Conservation (phyloP, 1,139 yeast species). For the Geotrichum siamense region DNA sequence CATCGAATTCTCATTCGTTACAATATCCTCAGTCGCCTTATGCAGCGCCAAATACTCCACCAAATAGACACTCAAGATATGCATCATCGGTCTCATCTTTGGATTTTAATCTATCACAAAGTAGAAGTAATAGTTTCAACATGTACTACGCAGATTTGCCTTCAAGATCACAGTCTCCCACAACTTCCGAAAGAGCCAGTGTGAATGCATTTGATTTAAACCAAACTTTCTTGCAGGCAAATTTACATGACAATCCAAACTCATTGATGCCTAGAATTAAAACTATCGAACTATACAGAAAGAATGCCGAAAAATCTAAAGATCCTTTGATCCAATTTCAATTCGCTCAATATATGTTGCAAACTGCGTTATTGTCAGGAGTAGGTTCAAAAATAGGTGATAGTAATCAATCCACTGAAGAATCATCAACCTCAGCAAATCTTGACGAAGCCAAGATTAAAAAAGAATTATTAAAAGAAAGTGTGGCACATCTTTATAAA, state of each 20-base stretch:
- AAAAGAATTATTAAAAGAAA: slow-evolving; percentile 56
- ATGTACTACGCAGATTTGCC: background rate
- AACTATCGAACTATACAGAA: slow-evolving; percentile 79
- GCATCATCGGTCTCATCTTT: slow-evolving; percentile 1
- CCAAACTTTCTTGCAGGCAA: slow-evolving; percentile 31
- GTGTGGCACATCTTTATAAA: slow-evolving; percentile 59
- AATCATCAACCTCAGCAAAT: background rate
- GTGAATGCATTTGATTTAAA: slow-evolving; percentile 29
- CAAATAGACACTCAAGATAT: background rate
- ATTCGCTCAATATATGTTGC: slow-evolving; percentile 85
- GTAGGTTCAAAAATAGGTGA: background rate
- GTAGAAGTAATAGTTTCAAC: slow-evolving; percentile 2
- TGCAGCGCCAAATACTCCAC: background rate
- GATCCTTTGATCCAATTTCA: slow-evolving; percentile 84
- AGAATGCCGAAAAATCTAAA: slow-evolving; percentile 75
- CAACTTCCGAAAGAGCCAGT: slow-evolving; percentile 23
- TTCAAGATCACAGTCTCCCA: slow-evolving; percentile 19
- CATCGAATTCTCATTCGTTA: background rate
- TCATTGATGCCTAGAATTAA: slow-evolving; percentile 66
- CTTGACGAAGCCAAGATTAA: slow-evolving; percentile 38
- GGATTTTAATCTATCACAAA: background rate
- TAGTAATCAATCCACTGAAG: background rate
- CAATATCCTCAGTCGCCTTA: slow-evolving; percentile 1
- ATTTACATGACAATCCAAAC: slow-evolving; percentile 29
- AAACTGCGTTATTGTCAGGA: slow-evolving; percentile 53